Base-by-base conservation (phyloP, 2,329 filamentous ascomycete species). In the Blumeria graminis region DNA sequence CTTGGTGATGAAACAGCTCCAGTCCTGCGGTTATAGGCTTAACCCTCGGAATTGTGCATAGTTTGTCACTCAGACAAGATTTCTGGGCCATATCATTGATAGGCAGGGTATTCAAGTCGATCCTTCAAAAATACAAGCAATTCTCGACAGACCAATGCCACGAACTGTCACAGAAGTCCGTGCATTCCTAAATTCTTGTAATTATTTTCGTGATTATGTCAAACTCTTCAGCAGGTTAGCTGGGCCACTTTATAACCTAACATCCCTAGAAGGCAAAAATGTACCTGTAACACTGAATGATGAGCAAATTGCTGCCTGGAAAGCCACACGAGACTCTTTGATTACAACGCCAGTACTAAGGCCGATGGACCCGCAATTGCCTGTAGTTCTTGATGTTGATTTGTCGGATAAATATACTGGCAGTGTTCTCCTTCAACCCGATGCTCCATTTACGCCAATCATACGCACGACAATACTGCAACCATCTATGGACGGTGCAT, bases 181-280 rank as follows among this genome's bases (percentile, higher is more conserved):
- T 28, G 22, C n/a, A 11, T 52, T 35, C 22, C 50, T 52, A 14
- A 52, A 52, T 34, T 18, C 50, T 34, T 28, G n/a, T 36, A 52
- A 52, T 28, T 52, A 36, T 16, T 52, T 52, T 52, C 50, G 50
- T 36, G 50, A 52, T 28, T 52, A 52, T 34, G 50, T 52, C n/a
- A 28, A 52, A 8, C n/a, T 52, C 13, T 52, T 52, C n/a, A 52
- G 50, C 22, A 52, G 36, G 36, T 18, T 52, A 35, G 50, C 50
- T n/a, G 50, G 50, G 6, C 50, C 33, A 32, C 18, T 52, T 9
- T 52, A 35, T 28, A 14, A n/a, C 8, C 50, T 52, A 5, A 52
- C 33, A 14, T 52, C 50, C 14, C 32, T 36, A 7, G n/a, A 18
- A 6, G 50, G 50, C 14, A 52, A 52, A 52, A 52, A 52, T 11